These are phyloP conservation scores for Juglanconis oblonga DNA, from an alignment of 2,329 filamentous ascomycete genomes.

Conservation along the genomic window DNA sequence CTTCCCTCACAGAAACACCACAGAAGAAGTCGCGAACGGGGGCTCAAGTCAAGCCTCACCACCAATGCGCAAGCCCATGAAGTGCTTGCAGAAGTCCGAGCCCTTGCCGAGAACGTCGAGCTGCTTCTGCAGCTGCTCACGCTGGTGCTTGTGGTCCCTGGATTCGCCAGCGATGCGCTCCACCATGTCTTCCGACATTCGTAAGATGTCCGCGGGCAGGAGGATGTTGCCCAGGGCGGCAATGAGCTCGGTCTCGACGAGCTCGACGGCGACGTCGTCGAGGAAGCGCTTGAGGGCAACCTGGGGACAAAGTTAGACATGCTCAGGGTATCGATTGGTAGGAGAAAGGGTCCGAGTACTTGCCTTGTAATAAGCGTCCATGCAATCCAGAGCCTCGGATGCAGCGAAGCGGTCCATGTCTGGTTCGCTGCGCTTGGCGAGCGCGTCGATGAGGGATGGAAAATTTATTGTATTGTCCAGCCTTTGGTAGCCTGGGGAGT, in stretches of 20 bases:
- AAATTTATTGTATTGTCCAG: neutral
- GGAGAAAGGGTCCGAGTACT: constrained; percentile 3
- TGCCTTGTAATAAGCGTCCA: constrained; percentile 35
- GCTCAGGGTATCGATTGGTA: neutral
- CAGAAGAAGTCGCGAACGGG: too few species aligned
- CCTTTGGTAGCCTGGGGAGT: too few species aligned
- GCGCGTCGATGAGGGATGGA: neutral
- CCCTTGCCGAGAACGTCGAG: constrained; percentile 35
- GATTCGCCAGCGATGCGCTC: constrained; percentile 39
- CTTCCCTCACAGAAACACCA: too few species aligned
- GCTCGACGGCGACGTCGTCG: constrained; percentile 40
- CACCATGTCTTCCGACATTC: constrained; percentile 34
- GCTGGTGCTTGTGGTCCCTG: constrained; percentile 31
- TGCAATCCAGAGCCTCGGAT: constrained; percentile 30
- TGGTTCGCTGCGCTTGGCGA: constrained; percentile 16
- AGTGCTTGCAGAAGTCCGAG: constrained; percentile 35
- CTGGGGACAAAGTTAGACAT: constrained; percentile 23
- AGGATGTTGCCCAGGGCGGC: constrained; percentile 34
- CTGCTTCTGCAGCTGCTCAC: constrained; percentile 35
- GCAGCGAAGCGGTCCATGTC: constrained; percentile 28
- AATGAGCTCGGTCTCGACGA: constrained; percentile 39
- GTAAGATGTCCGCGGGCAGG: constrained; percentile 34
- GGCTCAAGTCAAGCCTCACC: neutral
- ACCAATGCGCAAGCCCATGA: constrained; percentile 16
- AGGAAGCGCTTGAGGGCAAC: constrained; percentile 42